Evolutionary conservation across 495 filamentous ascomycete genomes (phyloP), one percentile per base, ranked within the genome.

Genomic region (Staphylotrichum longicolle): DNA sequence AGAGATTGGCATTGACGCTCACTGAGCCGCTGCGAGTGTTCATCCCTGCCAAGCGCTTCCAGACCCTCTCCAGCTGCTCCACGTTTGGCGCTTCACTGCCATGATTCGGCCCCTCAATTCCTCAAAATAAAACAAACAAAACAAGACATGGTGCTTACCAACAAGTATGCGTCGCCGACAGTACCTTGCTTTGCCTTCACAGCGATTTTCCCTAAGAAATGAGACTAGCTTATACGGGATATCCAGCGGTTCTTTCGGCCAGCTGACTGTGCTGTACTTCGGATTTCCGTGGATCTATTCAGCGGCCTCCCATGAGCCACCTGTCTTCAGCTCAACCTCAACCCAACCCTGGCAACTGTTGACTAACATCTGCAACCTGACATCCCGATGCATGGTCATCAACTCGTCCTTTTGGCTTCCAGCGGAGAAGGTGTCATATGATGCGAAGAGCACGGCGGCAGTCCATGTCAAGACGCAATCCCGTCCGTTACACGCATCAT

Each of bases 31-130:
- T 62, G 54, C 60, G 41, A 57, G 42, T 46, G 47, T 39, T 52
- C 57, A 58, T 61, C 49, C 61, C 62, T 64, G 67, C 67, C 67
- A 69, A 69, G 66, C 20, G 54, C 37, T 27, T 57, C 61, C 53
- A 66, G 61, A 54, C 54, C 55, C 41, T 45, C 42, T 27, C 32
- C 47, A 2, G 15, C 12, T 51, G 53, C 40, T 45, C 60, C 53
- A 52, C 54, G 54, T 57, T 58, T 63, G 54, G 33, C 47, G 39
- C 54, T 54, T 40, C 54, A 33, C 15, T 48, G 47, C 58, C 58
- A 46, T 54, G 58, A 61, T 61, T 61, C 50, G 50, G 30, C 41
- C 32, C 58, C 46, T 12, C 40, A 34, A 33, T 32, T 54, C 52
- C 54, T 33, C 35, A 57, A 55, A 48, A 57, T 57, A 57, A 57